A percentile compares a stretch with the other conserved stretches of the same genome.
Evolutionary conservation across 1,284 basidiomycete species (phyloP).

Genomic region (Hemileia vastatrix): DNA sequence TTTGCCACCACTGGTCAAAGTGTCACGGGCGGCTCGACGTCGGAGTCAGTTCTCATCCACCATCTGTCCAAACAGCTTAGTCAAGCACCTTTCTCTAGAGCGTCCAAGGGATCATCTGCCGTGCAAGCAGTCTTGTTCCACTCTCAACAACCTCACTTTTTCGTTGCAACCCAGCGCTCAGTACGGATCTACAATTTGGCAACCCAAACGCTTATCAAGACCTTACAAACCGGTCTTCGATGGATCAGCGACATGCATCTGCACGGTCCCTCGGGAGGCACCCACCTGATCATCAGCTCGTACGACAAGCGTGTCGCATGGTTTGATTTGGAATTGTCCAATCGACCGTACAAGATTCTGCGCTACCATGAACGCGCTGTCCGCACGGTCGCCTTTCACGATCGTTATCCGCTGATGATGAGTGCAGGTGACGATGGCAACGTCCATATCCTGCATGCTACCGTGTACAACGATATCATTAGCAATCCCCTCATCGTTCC

Average conservation of each 20-base stretch:
- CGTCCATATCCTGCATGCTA: constrained; percentile 90
- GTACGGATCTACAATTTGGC: constrained; percentile 89
- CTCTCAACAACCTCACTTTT: constrained; percentile 85
- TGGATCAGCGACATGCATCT: constrained; percentile 97
- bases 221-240: constrained; percentile 77
- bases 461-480: constrained; percentile 85
- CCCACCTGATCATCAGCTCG: constrained; percentile 89
- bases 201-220: constrained; percentile 84
- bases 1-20: constrained; percentile 84
- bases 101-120: constrained; percentile 73
- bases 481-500: constrained; percentile 94
- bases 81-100: constrained; percentile 91
- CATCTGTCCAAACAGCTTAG: constrained; percentile 85
- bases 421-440: constrained; percentile 92
- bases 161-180: constrained; percentile 97
- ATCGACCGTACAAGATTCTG: constrained; percentile 91
- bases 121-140: constrained; percentile 92
- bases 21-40: too few species aligned
- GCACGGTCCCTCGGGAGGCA: constrained; percentile 84
- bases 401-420: constrained; percentile 84
- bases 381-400: constrained; percentile 80
- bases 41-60: constrained; percentile 94
- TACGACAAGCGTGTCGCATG: constrained; percentile 96
- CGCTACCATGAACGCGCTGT: constrained; percentile 89
- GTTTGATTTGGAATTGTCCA: constrained; percentile 93